A percentile compares a stretch with the other conserved stretches of the same genome.
phyloP scores from a whole-genome alignment of 805 yeast species.

The Candida fluviatilis region DNA sequence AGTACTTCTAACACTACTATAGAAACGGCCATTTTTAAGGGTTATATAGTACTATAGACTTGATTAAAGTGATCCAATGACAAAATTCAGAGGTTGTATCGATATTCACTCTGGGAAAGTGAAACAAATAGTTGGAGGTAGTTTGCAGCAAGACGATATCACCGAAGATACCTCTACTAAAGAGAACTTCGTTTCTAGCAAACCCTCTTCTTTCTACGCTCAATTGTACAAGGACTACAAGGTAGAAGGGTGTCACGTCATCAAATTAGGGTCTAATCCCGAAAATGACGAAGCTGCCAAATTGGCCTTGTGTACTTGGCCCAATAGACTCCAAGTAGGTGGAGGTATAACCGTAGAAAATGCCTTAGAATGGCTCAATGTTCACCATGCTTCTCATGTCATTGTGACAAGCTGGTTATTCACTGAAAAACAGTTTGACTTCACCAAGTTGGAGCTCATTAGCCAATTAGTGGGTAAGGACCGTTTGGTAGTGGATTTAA shows the following conservation, averaged over 20 bases:
- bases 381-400: constrained; percentile 73
- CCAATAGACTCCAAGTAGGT: constrained; percentile 73
- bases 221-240: constrained; percentile 54
- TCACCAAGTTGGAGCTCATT: constrained; percentile 50
- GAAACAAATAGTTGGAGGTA: constrained; percentile 95
- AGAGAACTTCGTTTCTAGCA: constrained; percentile 70
- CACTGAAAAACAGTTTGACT: constrained; percentile 45
- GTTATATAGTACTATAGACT: no score
- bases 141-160: constrained; percentile 55
- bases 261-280: constrained; percentile 75
- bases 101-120: constrained; percentile 95
- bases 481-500: constrained; percentile 79
- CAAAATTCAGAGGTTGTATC: constrained; percentile 88
- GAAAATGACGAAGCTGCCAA: constrained; percentile 80
- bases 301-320: constrained; percentile 74
- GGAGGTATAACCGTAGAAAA: constrained; percentile 83
- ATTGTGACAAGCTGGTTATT: constrained; percentile 92
- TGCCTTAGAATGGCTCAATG: constrained; percentile 72
- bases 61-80: no score
- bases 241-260: constrained; percentile 83
- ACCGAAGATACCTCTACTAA: constrained; percentile 25
- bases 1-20: no score
- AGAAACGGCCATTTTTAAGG: no score
- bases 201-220: constrained; percentile 75
- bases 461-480: constrained; percentile 56